These are phyloP conservation scores for Brassica hybrid DNA, from an alignment of 441 rosid genomes.

Conservation along the genomic window DNA sequence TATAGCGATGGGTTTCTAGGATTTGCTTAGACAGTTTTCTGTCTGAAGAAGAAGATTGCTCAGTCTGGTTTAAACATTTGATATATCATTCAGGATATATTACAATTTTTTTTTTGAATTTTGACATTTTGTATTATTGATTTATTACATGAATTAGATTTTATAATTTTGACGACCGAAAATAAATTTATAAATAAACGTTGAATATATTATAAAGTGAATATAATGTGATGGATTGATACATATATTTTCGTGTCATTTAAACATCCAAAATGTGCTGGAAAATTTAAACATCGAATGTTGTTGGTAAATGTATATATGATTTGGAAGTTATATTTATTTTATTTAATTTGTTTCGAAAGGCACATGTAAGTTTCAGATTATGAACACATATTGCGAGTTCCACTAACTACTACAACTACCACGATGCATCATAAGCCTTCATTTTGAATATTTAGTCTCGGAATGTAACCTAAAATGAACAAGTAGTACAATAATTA, in stretches of 20 bases:
- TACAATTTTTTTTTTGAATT: not conserved
- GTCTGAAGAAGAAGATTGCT: not conserved
- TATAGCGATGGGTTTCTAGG: not conserved
- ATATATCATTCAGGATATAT: not conserved
- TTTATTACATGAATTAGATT: not conserved
- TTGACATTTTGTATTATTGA: not conserved
- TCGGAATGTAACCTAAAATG: constrained; percentile 16
- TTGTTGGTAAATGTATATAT: not conserved
- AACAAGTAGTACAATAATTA: constrained; percentile 37
- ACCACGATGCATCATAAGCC: constrained; percentile 2
- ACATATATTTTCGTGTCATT: not conserved
- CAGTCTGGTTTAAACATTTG: not conserved
- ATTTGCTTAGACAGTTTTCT: not conserved
- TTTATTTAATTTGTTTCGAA: not conserved
- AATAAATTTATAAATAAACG: not conserved
- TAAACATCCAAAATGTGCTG: not conserved
- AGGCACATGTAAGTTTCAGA: not conserved
- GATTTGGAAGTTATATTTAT: constrained; percentile 8
- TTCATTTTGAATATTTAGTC: not conserved
- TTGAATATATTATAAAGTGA: not conserved
- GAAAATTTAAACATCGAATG: not conserved
- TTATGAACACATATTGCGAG: constrained; percentile 2
- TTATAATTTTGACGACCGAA: not conserved
- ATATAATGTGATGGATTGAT: not conserved
- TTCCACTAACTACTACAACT: constrained; percentile 15